Evolutionary conservation across 148 eudicot genomes (phyloP), one percentile per base, ranked within the genome.

Genomic region (Nepenthes mirabilis): DNA sequence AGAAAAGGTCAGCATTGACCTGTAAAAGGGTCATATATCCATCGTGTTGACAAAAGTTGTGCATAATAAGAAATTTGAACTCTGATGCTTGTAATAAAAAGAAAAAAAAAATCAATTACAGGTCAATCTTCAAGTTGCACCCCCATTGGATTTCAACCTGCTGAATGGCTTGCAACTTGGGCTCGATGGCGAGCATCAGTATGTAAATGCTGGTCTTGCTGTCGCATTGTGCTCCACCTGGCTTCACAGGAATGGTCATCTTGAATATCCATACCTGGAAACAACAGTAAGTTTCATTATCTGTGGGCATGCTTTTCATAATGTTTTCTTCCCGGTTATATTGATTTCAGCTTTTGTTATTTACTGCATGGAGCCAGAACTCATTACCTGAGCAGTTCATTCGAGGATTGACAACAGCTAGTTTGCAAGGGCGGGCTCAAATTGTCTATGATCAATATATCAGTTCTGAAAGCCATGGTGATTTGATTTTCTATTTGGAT

Each of bases 141-240:
- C 77, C 40, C 84, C 91, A 6, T 68, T 89, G 75, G 83, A 89
- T 61, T 72, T 69, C 47, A 68, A 65, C 60, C 61, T 75, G 70
- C 78, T 94, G 59, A 72, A 74, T 57, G 91, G 90, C 57, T 53
- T 66, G 59, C 78, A 70, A 60, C 95, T 94, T 56, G 90, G 97
- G 73, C 97, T 94, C 52, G 76, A 75, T 47, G 99, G 99, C 5
- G 91, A 86, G 48, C 99, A 94, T 72, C 99, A 94, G 62, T 86
- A 77, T 57, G 49, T 81, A 56, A 94, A 94, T 78, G 99, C 99
- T 65, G 91, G 95, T 56, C 95, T 94, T 68, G 99, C 99, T 36
- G 74, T 94, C 66, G 80, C 89, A 47, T 68, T 94, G 66, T 84
- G 90, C 72, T 84, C 97, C 66, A 74, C 91, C 55, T 94, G 91